These are phyloP conservation scores for Nemania abortiva DNA, from an alignment of 2,329 filamentous ascomycete species.

Conservation along the genomic window DNA sequence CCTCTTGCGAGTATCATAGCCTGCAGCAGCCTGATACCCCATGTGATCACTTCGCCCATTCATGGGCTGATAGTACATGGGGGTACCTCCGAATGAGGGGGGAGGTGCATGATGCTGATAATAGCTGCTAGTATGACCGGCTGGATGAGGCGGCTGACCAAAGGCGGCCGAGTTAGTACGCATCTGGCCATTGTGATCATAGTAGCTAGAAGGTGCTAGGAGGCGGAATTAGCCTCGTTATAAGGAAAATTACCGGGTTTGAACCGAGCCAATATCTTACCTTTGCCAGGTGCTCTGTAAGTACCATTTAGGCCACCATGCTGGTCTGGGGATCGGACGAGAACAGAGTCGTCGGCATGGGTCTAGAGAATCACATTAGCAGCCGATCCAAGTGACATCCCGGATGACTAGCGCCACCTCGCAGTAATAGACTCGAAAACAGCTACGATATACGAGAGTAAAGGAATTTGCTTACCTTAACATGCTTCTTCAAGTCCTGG, in stretches of 20 bases:
- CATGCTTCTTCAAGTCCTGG: constrained; percentile 98
- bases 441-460: background rate
- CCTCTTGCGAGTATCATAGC: constrained; percentile 81
- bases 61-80: constrained; percentile 81
- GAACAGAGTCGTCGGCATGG: constrained; percentile 93
- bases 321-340: constrained; percentile 66
- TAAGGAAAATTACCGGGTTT: constrained; percentile 47
- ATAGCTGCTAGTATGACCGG: constrained; percentile 69
- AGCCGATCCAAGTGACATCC: background rate
- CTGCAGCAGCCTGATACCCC: constrained; percentile 65
- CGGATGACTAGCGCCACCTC: background rate
- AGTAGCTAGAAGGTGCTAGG: constrained; percentile 68
- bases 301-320: constrained; percentile 62
- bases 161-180: constrained; percentile 67
- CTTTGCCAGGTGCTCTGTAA: constrained; percentile 68
- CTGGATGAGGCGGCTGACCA: constrained; percentile 62
- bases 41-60: constrained; percentile 71
- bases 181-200: constrained; percentile 74
- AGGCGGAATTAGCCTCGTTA: constrained; percentile 58
- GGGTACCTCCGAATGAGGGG: constrained; percentile 73
- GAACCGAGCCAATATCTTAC: constrained; percentile 55
- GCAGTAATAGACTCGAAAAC: background rate
- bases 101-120: constrained; percentile 63
- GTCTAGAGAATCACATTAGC: constrained; percentile 63
- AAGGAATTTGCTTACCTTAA: constrained; percentile 75